phyloP scores from a whole-genome alignment of 2,329 filamentous ascomycete species.

The Fusarium sambucinum region DNA sequence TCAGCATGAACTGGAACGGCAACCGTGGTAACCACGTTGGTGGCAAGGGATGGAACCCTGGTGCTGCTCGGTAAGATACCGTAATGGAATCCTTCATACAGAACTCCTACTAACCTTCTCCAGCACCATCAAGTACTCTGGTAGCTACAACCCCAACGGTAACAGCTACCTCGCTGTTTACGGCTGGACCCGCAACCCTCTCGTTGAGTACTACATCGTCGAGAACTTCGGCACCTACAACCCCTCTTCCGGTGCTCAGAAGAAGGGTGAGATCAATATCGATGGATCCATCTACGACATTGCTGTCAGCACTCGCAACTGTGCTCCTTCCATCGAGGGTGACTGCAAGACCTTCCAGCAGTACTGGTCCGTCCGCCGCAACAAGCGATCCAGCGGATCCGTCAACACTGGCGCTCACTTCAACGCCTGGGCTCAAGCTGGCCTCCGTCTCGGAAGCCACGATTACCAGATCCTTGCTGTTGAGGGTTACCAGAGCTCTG shows the following conservation, averaged over 20 bases:
- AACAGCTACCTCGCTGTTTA: slow-evolving; percentile 56
- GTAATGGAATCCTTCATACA: slow-evolving; percentile 43
- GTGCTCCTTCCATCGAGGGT: slow-evolving; percentile 62
- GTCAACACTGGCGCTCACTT: slow-evolving; percentile 65
- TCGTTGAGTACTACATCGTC: slow-evolving; percentile 57
- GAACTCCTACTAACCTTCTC: slow-evolving; percentile 6
- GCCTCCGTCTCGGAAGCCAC: slow-evolving; percentile 61
- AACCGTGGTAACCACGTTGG: slow-evolving; percentile 45
- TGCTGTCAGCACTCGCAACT: slow-evolving; percentile 53
- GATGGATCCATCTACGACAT: slow-evolving; percentile 57
- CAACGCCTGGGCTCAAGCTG: slow-evolving; percentile 63
- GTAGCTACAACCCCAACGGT: slow-evolving; percentile 51
- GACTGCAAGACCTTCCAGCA: slow-evolving; percentile 63
- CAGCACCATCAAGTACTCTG: slow-evolving; percentile 48
- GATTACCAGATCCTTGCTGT: slow-evolving; percentile 68
- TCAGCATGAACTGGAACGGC: slow-evolving; percentile 59
- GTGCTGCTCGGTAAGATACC: slow-evolving; percentile 49
- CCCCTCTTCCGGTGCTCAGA: slow-evolving; percentile 51
- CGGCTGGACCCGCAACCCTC: slow-evolving; percentile 55
- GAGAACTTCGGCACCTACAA: slow-evolving; percentile 53
- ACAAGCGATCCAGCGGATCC: slow-evolving; percentile 63
- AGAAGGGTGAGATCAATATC: slow-evolving; percentile 52
- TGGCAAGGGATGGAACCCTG: slow-evolving; percentile 46
- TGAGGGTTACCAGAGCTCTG: slow-evolving; percentile 65
- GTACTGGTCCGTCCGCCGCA: slow-evolving; percentile 64